Evolutionary conservation across 2,329 filamentous ascomycete species (phyloP).

Genomic region (Periconia sp.): DNA sequence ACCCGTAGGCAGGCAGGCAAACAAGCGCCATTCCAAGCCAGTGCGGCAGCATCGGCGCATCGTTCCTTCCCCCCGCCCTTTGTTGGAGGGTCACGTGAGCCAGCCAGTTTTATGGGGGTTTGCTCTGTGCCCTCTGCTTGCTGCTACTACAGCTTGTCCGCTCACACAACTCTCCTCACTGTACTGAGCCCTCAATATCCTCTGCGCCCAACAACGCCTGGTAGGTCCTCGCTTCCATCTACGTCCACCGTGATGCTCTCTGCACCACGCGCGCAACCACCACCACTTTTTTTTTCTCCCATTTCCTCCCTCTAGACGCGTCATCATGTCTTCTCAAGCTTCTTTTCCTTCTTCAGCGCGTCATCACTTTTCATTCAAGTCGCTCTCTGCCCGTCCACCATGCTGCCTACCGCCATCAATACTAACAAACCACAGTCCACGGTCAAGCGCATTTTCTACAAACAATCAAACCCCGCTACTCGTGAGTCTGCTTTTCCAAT

Average conservation of each 20-base stretch:
- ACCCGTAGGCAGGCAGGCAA: too few species aligned
- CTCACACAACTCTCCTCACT: conserved; percentile 18
- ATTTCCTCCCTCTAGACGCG: conserved; percentile 35
- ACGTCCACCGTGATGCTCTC: conserved; percentile 16
- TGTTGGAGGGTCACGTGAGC: conserved; percentile 3
- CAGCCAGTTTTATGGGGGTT: conserved; percentile 7
- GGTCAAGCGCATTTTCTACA: conserved; percentile 18
- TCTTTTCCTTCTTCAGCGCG: conserved; percentile 30
- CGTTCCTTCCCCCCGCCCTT: conserved; percentile 2
- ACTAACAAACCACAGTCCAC: conserved; percentile 36
- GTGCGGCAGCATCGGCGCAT: background rate
- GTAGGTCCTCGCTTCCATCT: conserved; percentile 37
- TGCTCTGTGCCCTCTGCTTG: conserved; percentile 12
- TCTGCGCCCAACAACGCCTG: conserved; percentile 26
- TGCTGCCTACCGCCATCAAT: conserved; percentile 16
- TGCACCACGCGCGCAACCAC: conserved; percentile 23
- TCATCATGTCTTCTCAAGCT: conserved; percentile 23
- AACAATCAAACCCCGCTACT: conserved; percentile 7
- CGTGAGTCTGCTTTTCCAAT: conserved; percentile 32
- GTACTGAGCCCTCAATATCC: conserved; percentile 17
- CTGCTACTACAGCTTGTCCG: background rate
- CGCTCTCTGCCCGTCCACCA: conserved; percentile 15
- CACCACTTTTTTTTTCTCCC: conserved; percentile 34
- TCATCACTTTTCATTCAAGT: conserved; percentile 27
- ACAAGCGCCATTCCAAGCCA: too few species aligned